Evolutionary conservation across 2,329 filamentous ascomycete genomes (phyloP).

Genomic region (Elsinoe arachidis): DNA sequence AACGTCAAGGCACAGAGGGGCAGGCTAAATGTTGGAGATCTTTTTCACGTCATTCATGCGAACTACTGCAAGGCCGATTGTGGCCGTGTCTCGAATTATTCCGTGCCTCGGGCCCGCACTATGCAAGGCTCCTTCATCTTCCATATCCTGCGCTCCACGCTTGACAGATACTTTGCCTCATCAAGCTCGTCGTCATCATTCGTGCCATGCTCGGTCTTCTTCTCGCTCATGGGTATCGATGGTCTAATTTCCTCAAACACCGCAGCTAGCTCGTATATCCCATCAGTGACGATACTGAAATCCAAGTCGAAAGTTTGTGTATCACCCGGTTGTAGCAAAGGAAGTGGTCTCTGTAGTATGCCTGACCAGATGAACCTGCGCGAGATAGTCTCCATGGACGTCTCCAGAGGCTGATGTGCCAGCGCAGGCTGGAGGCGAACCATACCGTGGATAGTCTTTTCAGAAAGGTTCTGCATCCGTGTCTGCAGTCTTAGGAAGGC

Average conservation of each 20-base stretch:
- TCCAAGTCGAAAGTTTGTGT: slow-evolving; percentile 57
- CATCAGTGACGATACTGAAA: slow-evolving; percentile 65
- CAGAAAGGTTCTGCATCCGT: slow-evolving; percentile 65
- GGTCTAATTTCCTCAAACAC: slow-evolving; percentile 67
- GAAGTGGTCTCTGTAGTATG: slow-evolving; percentile 65
- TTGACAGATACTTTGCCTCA: background rate
- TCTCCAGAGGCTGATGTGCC: slow-evolving; percentile 56
- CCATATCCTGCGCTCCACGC: slow-evolving; percentile 14
- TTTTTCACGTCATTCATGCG: background rate
- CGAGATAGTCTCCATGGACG: slow-evolving; percentile 69
- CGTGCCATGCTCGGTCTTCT: slow-evolving; percentile 6
- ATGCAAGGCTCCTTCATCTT: slow-evolving; percentile 13
- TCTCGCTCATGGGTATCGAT: background rate
- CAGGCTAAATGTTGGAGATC: background rate
- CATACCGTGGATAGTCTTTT: slow-evolving; percentile 58
- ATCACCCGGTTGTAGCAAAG: slow-evolving; percentile 51
- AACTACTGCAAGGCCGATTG: background rate
- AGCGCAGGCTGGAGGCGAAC: slow-evolving; percentile 70
- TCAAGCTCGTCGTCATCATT: slow-evolving; percentile 13
- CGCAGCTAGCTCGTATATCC: slow-evolving; percentile 73
- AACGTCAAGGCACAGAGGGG: background rate
- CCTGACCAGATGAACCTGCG: slow-evolving; percentile 81
- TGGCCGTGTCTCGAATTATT: background rate
- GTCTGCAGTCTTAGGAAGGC: slow-evolving; percentile 62
- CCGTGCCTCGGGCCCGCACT: background rate